Conservation (phyloP, 2,329 filamentous ascomycete species). For the Phialophora chinensis region DNA sequence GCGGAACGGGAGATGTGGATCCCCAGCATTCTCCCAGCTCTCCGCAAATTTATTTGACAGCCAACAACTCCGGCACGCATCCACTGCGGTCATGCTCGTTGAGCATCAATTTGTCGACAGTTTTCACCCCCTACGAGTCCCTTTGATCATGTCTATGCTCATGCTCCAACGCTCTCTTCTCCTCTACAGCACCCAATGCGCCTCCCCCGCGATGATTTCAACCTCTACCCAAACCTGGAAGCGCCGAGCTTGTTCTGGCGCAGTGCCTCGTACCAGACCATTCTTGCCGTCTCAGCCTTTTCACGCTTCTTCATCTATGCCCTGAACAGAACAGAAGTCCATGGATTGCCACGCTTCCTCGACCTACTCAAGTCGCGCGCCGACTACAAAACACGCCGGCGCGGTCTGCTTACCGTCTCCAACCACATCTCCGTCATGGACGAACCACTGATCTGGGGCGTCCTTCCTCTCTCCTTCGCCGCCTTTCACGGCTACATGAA, state of each 20-base stretch:
- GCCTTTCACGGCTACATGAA: constrained; percentile 70
- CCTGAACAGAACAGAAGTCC: constrained; percentile 63
- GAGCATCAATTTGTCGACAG: neutral
- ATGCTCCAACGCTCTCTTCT: neutral
- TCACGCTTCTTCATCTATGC: constrained; percentile 77
- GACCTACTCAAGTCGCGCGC: constrained; percentile 74
- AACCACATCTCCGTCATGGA: constrained; percentile 93
- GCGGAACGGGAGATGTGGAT: neutral
- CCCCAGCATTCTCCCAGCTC: neutral
- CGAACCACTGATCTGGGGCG: constrained; percentile 92
- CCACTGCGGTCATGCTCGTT: constrained; percentile 1
- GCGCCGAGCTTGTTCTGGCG: constrained; percentile 65
- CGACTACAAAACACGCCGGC: constrained; percentile 68
- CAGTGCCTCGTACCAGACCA: constrained; percentile 72
- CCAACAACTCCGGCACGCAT: constrained; percentile 22
- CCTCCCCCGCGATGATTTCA: constrained; percentile 47
- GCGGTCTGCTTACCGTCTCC: constrained; percentile 88
- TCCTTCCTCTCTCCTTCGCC: constrained; percentile 75
- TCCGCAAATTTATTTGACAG: constrained; percentile 12
- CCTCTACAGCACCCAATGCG: constrained; percentile 33
- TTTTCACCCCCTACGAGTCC: neutral
- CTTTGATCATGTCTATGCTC: constrained; percentile 4
- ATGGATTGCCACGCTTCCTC: constrained; percentile 77
- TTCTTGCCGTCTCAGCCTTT: constrained; percentile 73
- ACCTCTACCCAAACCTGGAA: constrained; percentile 51